Evolutionary conservation across 1,284 basidiomycete genomes (phyloP).

Genomic region (Ceratobasidium sp.): DNA sequence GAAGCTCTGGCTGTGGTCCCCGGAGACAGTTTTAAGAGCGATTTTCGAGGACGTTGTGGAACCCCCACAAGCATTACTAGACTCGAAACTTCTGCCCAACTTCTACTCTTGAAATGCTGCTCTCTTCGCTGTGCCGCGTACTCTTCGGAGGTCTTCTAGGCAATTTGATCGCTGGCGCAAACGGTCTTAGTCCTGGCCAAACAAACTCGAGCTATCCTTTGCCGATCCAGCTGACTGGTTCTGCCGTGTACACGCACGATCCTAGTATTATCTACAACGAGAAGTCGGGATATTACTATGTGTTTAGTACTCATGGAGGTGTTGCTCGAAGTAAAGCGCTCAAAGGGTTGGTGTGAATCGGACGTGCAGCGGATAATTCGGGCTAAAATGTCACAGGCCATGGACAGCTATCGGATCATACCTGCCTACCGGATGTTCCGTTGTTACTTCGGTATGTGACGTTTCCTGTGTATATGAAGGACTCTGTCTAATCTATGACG

Average conservation of each 20-base stretch:
- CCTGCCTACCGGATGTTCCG: slow-evolving; percentile 45
- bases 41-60: slow-evolving; percentile 11
- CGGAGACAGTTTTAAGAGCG: slow-evolving; percentile 3
- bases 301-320: slow-evolving; percentile 46
- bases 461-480: neutral
- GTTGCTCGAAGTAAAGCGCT: slow-evolving; percentile 44
- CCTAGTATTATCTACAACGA: slow-evolving; percentile 45
- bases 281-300: slow-evolving; percentile 46
- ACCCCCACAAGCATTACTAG: neutral
- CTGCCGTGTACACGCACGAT: slow-evolving; percentile 44
- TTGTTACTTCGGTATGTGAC: slow-evolving; percentile 41
- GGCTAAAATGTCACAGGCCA: slow-evolving; percentile 28
- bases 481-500: neutral
- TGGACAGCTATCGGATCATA: slow-evolving; percentile 45
- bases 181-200: neutral
- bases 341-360: slow-evolving; percentile 34
- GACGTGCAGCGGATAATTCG: neutral
- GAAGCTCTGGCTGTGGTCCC: slow-evolving; percentile 5
- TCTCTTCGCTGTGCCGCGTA: slow-evolving; percentile 17
- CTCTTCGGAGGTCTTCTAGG: slow-evolving; percentile 26
- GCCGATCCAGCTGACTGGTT: slow-evolving; percentile 42
- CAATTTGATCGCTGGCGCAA: slow-evolving; percentile 7
- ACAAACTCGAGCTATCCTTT: slow-evolving; percentile 35
- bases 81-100: neutral
- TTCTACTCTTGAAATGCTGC: slow-evolving; percentile 4